Evolutionary conservation across 257 asterid species (phyloP).

Genomic region (Solanum chiquidenum): DNA sequence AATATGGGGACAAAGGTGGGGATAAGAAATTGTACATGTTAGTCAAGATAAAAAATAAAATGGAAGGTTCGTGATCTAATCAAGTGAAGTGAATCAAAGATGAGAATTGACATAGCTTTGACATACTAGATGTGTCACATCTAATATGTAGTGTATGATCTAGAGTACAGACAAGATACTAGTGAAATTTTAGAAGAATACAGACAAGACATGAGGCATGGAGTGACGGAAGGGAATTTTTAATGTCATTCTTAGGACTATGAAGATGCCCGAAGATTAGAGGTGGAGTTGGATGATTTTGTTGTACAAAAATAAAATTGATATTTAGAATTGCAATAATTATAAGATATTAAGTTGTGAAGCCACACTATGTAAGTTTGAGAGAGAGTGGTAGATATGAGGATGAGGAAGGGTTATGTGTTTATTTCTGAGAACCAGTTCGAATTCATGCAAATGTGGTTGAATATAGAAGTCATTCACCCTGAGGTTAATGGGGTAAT

Average conservation of each 20-base stretch:
- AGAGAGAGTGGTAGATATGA: not conserved
- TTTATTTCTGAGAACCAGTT: not conserved
- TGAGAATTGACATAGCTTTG: not conserved
- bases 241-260: not conserved
- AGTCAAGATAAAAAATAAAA: not conserved
- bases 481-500: not conserved
- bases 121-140: no score
- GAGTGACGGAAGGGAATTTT: not conserved
- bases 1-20: not conserved
- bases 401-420: not conserved
- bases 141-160: no score
- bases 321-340: not conserved
- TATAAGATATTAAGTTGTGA: not conserved
- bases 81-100: not conserved
- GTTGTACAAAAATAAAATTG: not conserved
- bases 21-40: not conserved
- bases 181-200: not conserved
- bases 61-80: not conserved
- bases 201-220: not conserved
- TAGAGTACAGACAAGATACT: not conserved
- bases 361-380: not conserved
- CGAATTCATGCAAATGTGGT: not conserved
- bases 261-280: not conserved
- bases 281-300: not conserved
- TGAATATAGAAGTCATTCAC: not conserved